Percentiles rank a stretch among this genome's conserved stretches.
Conservation (phyloP, 2,329 filamentous ascomycete species). For the Chaetothyriales sp. region DNA sequence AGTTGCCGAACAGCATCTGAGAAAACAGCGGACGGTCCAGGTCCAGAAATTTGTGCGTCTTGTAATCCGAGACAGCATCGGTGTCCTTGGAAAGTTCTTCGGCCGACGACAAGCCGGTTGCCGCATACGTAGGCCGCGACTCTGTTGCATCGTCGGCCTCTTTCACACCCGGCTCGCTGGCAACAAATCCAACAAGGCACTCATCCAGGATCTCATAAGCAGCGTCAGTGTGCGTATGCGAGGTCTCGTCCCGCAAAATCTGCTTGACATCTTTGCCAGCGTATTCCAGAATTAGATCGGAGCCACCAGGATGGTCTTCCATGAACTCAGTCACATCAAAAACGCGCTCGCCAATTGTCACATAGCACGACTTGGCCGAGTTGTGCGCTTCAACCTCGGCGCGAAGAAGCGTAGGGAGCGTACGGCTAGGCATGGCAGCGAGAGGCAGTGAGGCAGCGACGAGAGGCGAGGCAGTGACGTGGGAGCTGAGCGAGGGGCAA, state of each 20-base stretch:
- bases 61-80: constrained; percentile 61
- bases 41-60: constrained; percentile 87
- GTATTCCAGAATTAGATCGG: constrained; percentile 77
- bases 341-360: constrained; percentile 77
- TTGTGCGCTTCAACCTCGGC: constrained; percentile 74
- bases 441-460: background rate
- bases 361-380: constrained; percentile 73
- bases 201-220: constrained; percentile 96
- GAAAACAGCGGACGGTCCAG: constrained; percentile 69
- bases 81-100: constrained; percentile 82
- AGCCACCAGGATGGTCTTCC: constrained; percentile 78
- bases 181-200: constrained; percentile 67
- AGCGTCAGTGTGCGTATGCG: constrained; percentile 75
- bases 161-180: constrained; percentile 43
- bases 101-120: constrained; percentile 76
- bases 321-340: constrained; percentile 92
- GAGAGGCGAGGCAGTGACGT: background rate
- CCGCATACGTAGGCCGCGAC: constrained; percentile 29
- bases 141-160: constrained; percentile 34
- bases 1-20: constrained; percentile 79
- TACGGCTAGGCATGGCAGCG: constrained; percentile 45
- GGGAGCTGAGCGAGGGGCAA: background rate
- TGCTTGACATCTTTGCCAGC: constrained; percentile 72
- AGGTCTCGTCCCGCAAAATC: constrained; percentile 69
- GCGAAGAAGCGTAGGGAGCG: constrained; percentile 67